Evolutionary conservation across 352 stramenopile genomes (phyloP).

Genomic region (Globisporangium polare): DNA sequence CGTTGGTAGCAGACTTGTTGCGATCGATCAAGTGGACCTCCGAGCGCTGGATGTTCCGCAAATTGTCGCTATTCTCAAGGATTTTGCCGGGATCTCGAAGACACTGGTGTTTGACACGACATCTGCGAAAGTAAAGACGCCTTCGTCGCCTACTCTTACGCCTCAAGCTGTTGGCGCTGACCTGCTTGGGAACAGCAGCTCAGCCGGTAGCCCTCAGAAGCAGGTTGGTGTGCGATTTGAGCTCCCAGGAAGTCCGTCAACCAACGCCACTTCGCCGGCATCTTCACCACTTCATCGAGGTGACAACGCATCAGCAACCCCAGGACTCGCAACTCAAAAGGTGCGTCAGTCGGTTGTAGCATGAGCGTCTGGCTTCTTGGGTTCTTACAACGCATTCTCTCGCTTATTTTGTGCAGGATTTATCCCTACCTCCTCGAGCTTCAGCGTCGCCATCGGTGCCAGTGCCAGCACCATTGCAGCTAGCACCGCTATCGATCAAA

Average conservation of each 20-base stretch:
- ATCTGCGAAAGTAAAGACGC: background rate
- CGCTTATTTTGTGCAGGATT: background rate
- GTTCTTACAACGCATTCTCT: background rate
- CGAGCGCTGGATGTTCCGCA: conserved; percentile 30
- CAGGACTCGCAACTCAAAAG: background rate
- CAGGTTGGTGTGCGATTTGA: background rate
- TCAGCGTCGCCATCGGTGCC: background rate
- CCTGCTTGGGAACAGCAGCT: background rate
- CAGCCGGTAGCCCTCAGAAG: background rate
- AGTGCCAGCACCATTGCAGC: conserved; percentile 12
- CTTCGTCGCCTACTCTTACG: background rate
- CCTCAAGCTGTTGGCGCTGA: background rate
- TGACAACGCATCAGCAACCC: background rate
- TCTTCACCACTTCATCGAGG: background rate
- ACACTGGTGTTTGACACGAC: conserved; percentile 37
- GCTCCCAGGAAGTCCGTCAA: background rate
- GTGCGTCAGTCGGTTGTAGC: background rate
- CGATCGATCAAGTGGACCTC: conserved; percentile 42
- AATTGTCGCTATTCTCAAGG: conserved; percentile 29
- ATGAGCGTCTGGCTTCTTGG: background rate
- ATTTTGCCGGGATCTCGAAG: conserved; percentile 22
- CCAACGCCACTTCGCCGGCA: background rate
- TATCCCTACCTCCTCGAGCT: background rate
- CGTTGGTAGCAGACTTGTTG: conserved; percentile 40
- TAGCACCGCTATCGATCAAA: conserved; percentile 21